phyloP scores from a whole-genome alignment of 306 rosid genomes.

The Erythrophleum fordii region DNA sequence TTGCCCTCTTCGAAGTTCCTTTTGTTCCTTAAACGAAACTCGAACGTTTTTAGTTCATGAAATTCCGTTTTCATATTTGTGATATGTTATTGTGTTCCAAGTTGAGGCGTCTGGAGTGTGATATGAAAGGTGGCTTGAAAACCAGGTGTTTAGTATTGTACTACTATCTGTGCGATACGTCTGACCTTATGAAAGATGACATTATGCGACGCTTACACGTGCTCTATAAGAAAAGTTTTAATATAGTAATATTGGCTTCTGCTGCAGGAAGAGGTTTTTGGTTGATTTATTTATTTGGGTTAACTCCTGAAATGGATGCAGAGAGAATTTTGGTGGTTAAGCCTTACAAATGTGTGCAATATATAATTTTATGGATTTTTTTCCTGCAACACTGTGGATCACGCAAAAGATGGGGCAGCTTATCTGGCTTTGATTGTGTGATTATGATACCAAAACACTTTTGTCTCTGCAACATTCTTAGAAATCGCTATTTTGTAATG shows the following conservation, averaged over 20 bases:
- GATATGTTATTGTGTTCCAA: background rate
- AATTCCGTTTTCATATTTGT: background rate
- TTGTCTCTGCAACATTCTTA: constrained; percentile 30
- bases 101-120: constrained; percentile 1
- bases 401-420: background rate
- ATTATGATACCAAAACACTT: background rate
- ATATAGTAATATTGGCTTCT: background rate
- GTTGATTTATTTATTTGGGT: constrained; percentile 10
- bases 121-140: background rate
- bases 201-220: background rate
- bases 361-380: constrained; percentile 17
- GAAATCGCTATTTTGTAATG: constrained; percentile 22
- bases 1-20: constrained; percentile 6
- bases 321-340: constrained; percentile 30
- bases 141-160: background rate
- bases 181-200: background rate
- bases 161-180: background rate
- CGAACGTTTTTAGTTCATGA: background rate
- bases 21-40: background rate
- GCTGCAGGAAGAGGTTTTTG: background rate
- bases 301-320: constrained; percentile 20
- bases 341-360: constrained; percentile 9
- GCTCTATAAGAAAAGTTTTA: background rate
- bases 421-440: constrained; percentile 21
- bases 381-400: background rate